Base-by-base conservation (phyloP, 495 filamentous ascomycete genomes). In the Daldinia decipiens region DNA sequence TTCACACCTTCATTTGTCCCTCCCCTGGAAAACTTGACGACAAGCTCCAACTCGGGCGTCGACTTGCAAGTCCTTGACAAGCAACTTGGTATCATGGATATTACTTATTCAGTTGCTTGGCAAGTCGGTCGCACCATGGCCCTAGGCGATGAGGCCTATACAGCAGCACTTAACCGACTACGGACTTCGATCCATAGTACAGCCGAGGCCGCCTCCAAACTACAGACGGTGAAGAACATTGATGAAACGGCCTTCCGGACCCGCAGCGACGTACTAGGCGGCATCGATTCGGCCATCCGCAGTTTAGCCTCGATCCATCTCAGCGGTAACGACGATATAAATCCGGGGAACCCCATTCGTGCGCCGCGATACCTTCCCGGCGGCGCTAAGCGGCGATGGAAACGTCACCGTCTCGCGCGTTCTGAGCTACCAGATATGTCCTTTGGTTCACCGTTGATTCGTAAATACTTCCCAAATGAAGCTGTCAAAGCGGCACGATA, bases 101-200 rank as follows among this genome's bases (percentile, higher is more conserved):
- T 86, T 6, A 80, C 81, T 0, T 87, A 85, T 55, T 77, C 73
- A 3, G 51, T 70, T 0, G 85, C 85, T 0, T 87, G 85, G 85
- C 70, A 83, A 29, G 62, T 86, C 0, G 85, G 85, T 0, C 70
- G 70, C 15, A 71, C 63, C 0, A 36, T 84, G 36, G 82, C 78
- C 0, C 53, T 81, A 0, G 74, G 55, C 13, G 43, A 47, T 12
- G 43, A 47, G 4, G 43, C 43, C 19, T 47, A 47, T 9, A 47
- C 19, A 12, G 43, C 43, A 4, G 43, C 43, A 21, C 43, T 47
- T 24, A 47, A 24, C 19, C 43, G 43, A 2, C 21, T 47, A 3
- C 43, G 43, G 9, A 47, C 43, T 24, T 47, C 43, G 19, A 47
- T 47, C 9, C 43, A 47, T 5, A 47, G 43, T 47, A 21, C 43